phyloP scores from a whole-genome alignment of 345 rosid species.

The Gossypium rotundifolium region DNA sequence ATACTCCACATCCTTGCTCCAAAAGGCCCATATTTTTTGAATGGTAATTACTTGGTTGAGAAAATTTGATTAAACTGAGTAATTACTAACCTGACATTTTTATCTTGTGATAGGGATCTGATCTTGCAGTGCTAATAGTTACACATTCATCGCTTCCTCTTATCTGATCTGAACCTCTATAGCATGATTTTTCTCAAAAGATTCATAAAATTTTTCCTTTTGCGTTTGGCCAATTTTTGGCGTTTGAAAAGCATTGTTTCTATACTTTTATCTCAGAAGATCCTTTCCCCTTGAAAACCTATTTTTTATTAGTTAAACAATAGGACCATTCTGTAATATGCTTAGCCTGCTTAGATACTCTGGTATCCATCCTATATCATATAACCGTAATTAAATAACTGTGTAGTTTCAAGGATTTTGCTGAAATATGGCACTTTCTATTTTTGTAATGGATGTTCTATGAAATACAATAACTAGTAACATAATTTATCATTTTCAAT shows the following conservation, averaged over 20 bases:
- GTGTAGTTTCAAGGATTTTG: neutral
- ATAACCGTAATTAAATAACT: neutral
- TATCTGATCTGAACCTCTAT: neutral
- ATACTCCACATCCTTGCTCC: neutral
- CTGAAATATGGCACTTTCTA: too few relatives aligned
- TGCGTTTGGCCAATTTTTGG: too few relatives aligned
- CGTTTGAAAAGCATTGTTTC: too few relatives aligned
- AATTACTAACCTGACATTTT: neutral
- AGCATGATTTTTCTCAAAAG: neutral
- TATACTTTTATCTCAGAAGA: too few relatives aligned
- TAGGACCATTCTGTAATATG: neutral
- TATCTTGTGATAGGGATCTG: neutral
- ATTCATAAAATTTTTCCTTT: too few relatives aligned
- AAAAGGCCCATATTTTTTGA: conserved; percentile 5
- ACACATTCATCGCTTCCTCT: neutral
- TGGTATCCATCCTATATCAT: too few relatives aligned
- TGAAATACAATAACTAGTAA: too few relatives aligned
- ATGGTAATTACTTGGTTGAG: neutral
- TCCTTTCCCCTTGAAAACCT: neutral
- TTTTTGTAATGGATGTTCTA: too few relatives aligned
- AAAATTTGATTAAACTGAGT: neutral
- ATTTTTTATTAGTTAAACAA: neutral
- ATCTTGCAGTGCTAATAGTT: neutral
- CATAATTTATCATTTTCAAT: too few relatives aligned
- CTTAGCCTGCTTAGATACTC: neutral